Evolutionary conservation across 1,284 basidiomycete genomes (phyloP), one percentile per base, ranked within the genome.

Genomic region (Somion occarium): DNA sequence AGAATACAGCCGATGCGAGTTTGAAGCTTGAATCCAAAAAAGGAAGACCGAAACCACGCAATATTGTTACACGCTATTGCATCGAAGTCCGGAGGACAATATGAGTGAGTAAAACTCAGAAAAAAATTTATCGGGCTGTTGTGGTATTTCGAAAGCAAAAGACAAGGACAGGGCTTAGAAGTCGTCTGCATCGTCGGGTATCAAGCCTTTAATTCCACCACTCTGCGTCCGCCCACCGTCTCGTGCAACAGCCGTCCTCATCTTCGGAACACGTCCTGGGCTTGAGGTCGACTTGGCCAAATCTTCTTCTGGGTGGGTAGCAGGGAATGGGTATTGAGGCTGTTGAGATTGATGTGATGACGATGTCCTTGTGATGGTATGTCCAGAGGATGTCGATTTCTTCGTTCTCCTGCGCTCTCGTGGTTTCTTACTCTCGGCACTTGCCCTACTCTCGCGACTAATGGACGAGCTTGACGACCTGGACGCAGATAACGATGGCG

Each of bases 171-270:
- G 41, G 18, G 3, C 13, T 46, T 59, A 69, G 43, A 68, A 66
- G 52, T 71, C 69, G 54, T 69, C 68, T 42, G 43, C 27, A 27
- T 69, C 68, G 46, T 69, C 67, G 23, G 63, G 58, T 13, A 63
- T 60, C 44, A 88, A 74, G 15, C 83, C 86, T 59, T 79, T 82
- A 22, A 90, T 85, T 20, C 87, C 87, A 2, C 87, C 88, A 61
- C 87, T 90, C 70, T 88, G 85, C 54, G 88, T 90, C 59, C 88
- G 71, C 38, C 87, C 87, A 3, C 88, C 88, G 66, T 90, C 85
- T 52, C 85, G 73, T 38, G 82, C 88, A 38, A 83, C 78, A 38
- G 80, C 76, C 13, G 76, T 83, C 61, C 87, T 82, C 81, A 89
- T 75, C 58, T 71, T 68, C 52, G 67, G 70, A 27, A 71, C 61